Conservation (phyloP, 2,329 filamentous ascomycete genomes). For the Claviceps humidiphila region DNA sequence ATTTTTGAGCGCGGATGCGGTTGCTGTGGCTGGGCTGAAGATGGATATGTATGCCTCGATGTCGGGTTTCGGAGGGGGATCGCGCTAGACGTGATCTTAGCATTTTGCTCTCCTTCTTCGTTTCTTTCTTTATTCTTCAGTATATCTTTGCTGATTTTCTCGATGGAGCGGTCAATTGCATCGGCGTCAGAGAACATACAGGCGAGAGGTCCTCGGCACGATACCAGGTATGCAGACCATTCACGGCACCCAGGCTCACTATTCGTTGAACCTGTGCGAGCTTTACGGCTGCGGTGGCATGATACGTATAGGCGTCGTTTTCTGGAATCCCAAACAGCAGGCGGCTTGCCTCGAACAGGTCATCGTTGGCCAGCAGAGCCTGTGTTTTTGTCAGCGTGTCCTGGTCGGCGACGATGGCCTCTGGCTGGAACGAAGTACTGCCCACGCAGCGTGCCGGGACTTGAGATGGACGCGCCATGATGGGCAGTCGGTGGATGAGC, state of each 20-base stretch:
- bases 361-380: conserved; percentile 27
- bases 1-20: conserved; percentile 47
- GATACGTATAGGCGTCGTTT: conserved; percentile 35
- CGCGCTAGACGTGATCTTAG: conserved; percentile 16
- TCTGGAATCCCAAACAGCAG: conserved; percentile 30
- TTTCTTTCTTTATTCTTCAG: background rate
- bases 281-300: conserved; percentile 36
- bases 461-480: conserved; percentile 16
- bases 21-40: conserved; percentile 47
- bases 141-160: background rate
- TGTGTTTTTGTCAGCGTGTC: conserved; percentile 23
- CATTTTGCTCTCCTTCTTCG: background rate
- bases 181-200: conserved; percentile 12
- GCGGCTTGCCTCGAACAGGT: conserved; percentile 31
- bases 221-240: conserved; percentile 38
- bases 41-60: conserved; percentile 53
- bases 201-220: conserved; percentile 21
- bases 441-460: conserved; percentile 29
- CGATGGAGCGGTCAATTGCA: too few relatives aligned
- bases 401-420: conserved; percentile 24
- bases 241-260: conserved; percentile 28
- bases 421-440: conserved; percentile 29
- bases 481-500: background rate
- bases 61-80: conserved; percentile 41
- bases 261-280: conserved; percentile 35